phyloP scores from a whole-genome alignment of 305 asterid species.

The Solanum chacoense region DNA sequence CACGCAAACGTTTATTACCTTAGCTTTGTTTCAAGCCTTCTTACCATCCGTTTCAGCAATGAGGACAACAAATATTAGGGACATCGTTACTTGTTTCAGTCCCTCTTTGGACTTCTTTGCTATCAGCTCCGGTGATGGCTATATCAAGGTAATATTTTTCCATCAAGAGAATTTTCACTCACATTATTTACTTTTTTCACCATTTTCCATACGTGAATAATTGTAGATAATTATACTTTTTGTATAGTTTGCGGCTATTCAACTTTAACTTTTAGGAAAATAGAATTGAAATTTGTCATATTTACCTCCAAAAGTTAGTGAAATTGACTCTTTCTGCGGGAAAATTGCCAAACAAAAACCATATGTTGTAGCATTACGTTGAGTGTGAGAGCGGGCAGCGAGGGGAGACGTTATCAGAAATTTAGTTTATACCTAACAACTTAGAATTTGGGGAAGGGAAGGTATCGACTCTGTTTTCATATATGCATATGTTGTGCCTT shows the following conservation, averaged over 20 bases:
- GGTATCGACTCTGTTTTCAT: not conserved
- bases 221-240: not conserved
- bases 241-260: not conserved
- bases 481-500: not conserved
- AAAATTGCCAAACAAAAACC: not conserved
- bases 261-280: not conserved
- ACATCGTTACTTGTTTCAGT: constrained; percentile 57
- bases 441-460: not conserved
- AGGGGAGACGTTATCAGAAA: not conserved
- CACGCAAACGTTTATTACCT: not conserved
- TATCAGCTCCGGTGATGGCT: constrained; percentile 58
- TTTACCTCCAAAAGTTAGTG: not conserved
- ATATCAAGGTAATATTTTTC: constrained; percentile 43
- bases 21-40: not conserved
- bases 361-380: not conserved
- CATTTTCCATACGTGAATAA: not conserved
- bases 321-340: not conserved
- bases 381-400: not conserved
- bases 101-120: constrained; percentile 63
- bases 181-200: not conserved
- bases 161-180: not conserved
- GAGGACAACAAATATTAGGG: constrained; percentile 55
- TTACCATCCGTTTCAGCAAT: constrained; percentile 11
- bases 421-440: not conserved
- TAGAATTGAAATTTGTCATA: not conserved